A percentile compares a stretch with the other conserved stretches of the same genome.
Conservation (phyloP, 225 moss, liverwort and hornwort species). For the Ulota crispa region DNA sequence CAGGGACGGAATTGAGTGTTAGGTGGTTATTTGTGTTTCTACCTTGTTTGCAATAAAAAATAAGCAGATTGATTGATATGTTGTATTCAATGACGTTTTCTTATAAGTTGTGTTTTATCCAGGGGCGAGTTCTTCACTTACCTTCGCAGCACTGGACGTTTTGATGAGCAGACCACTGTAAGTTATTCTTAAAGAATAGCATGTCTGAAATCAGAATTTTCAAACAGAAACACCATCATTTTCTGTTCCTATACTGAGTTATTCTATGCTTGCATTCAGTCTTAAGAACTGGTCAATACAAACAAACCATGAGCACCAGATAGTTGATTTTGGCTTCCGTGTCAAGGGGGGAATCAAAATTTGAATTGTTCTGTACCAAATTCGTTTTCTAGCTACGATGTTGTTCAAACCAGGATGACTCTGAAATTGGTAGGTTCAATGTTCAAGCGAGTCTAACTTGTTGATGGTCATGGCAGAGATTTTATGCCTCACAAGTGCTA, state of each 20-base stretch:
- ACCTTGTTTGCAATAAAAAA: neutral
- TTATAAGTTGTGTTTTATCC: neutral
- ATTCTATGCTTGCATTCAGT: neutral
- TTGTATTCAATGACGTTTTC: neutral
- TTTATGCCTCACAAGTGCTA: slow-evolving; percentile 93
- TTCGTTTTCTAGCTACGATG: neutral
- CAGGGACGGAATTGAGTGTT: no score
- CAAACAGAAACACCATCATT: neutral
- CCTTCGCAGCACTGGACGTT: slow-evolving; percentile 89
- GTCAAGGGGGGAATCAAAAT: neutral
- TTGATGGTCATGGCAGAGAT: slow-evolving; percentile 53
- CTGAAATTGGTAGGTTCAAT: neutral
- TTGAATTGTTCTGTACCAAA: neutral
- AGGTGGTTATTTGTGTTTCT: no score
- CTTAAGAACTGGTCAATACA: neutral
- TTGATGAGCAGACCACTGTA: slow-evolving; percentile 88
- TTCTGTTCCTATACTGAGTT: neutral
- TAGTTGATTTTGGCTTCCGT: neutral
- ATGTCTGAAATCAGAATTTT: neutral
- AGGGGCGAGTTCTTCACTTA: slow-evolving; percentile 98
- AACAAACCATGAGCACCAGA: neutral
- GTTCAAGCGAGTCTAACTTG: neutral
- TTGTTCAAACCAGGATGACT: neutral
- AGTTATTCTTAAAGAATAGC: slow-evolving; percentile 15
- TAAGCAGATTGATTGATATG: neutral